phyloP scores from a whole-genome alignment of 1,139 yeast genomes.

The Geotrichum restrictum region DNA sequence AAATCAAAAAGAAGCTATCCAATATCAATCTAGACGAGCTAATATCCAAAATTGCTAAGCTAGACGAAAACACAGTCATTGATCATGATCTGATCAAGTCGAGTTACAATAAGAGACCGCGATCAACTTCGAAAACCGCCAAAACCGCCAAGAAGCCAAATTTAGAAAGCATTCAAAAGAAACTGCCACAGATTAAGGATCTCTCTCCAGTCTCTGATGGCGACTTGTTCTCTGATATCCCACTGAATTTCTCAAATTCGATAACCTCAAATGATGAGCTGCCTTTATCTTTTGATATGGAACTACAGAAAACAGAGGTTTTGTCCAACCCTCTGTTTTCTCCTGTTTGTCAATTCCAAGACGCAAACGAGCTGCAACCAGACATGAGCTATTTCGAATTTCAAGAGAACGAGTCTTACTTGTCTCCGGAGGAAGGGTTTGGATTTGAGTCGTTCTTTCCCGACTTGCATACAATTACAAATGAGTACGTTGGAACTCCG shows the following conservation, averaged over 20 bases:
- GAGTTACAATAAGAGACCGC: slow-evolving; percentile 4
- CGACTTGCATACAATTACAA: neutral
- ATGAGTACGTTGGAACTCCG: neutral
- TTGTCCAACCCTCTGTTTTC: too few species aligned
- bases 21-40: slow-evolving; percentile 10
- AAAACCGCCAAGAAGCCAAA: neutral
- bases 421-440: neutral
- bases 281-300: too few species aligned
- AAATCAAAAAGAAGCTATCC: slow-evolving; percentile 11
- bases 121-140: neutral
- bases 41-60: slow-evolving; percentile 11
- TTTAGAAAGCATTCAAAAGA: neutral
- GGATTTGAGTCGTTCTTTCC: neutral
- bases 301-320: too few species aligned
- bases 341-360: too few species aligned
- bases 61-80: slow-evolving; percentile 14
- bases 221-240: neutral
- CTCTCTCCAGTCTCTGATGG: neutral
- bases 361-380: too few species aligned
- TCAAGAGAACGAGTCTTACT: neutral
- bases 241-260: neutral
- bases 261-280: too few species aligned
- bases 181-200: neutral
- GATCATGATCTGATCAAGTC: slow-evolving; percentile 8
- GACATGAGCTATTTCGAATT: neutral